Base-by-base conservation (phyloP, 805 yeast species). In the Vanderwaltozyma yarrowii region DNA sequence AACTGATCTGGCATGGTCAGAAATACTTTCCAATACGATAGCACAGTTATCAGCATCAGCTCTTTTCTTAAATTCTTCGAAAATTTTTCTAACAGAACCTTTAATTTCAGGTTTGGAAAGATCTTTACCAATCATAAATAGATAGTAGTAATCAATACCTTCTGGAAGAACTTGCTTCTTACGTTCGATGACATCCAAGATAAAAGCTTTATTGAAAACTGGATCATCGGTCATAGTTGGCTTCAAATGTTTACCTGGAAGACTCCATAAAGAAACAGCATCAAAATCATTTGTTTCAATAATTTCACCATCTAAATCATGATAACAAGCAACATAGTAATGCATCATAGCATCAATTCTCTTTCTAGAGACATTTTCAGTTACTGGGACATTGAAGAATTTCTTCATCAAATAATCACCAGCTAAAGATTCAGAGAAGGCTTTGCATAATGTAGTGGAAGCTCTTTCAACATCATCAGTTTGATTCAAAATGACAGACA, bases 51-150 rank as follows among this genome's bases (percentile, higher is more conserved):
- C 56, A 8, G 37, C 36, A 32, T 60, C 62, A 2, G 65, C 63
- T 35, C 47, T 47, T 15, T 38, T 35, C 32, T 51, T 56, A 42
- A 52, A 56, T 14, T 47, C 40, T 14, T 53, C 49, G 33, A 60
- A 49, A 28, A 60, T 52, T 15, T 54, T 48, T 32, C 60, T 52
- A 11, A 59, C 62, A 8, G 62, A 52, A 13, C 64, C 63, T 34
- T 49, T 52, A 7, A 48, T 43, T 18, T 44, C 45, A 5, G 47
- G 51, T 29, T 54, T 54, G 9, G 46, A 40, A n/a, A 49, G 42
- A 34, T 59, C 56, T 42, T 54, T 59, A 20, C 64, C 65, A 23
- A 60, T 47, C 39, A 56, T 47, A 42, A 52, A 58, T 32, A 60
- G 39, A 39, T 60, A 59, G 38, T 55, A 58, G 36, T 54, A 58